phyloP scores from a whole-genome alignment of 148 eudicot species.

The Drosera capensis region DNA sequence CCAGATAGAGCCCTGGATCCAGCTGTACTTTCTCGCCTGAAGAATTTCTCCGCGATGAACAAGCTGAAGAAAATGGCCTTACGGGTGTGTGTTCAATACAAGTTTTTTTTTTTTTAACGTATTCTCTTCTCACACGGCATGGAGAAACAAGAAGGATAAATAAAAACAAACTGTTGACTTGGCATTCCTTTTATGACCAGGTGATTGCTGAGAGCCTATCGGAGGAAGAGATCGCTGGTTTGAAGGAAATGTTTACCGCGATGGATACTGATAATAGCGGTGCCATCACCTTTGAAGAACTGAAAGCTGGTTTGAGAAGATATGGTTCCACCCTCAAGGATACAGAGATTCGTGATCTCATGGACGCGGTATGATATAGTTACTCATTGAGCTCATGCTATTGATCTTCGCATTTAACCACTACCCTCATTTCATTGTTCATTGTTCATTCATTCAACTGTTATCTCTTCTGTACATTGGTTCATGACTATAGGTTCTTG shows the following conservation, averaged over 20 bases:
- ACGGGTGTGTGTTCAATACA: slow-evolving; percentile 40
- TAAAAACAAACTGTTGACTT: neutral
- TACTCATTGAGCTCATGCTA: neutral
- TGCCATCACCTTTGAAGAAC: slow-evolving; percentile 93
- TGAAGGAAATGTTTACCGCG: slow-evolving; percentile 83
- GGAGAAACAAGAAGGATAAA: neutral
- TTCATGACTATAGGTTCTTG: too few relatives aligned
- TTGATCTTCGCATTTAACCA: too few relatives aligned
- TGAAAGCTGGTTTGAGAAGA: slow-evolving; percentile 86
- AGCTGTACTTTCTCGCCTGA: slow-evolving; percentile 92
- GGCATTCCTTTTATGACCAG: slow-evolving; percentile 18
- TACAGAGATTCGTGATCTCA: slow-evolving; percentile 81
- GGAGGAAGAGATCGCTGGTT: slow-evolving; percentile 94
- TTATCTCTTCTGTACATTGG: too few relatives aligned
- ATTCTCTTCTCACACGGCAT: neutral
- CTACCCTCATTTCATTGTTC: too few relatives aligned
- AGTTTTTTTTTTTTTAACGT: neutral
- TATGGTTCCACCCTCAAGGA: slow-evolving; percentile 94
- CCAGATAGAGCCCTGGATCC: slow-evolving; percentile 90
- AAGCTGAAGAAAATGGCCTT: slow-evolving; percentile 96
- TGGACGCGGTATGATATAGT: slow-evolving; percentile 77
- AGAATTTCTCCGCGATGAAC: slow-evolving; percentile 94
- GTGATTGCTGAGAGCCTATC: slow-evolving; percentile 98
- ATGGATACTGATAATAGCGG: slow-evolving; percentile 99
- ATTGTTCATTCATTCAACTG: too few relatives aligned